Base-by-base conservation (phyloP, 176 grass and related monocot species). In the Tillandsia fasciculata region DNA sequence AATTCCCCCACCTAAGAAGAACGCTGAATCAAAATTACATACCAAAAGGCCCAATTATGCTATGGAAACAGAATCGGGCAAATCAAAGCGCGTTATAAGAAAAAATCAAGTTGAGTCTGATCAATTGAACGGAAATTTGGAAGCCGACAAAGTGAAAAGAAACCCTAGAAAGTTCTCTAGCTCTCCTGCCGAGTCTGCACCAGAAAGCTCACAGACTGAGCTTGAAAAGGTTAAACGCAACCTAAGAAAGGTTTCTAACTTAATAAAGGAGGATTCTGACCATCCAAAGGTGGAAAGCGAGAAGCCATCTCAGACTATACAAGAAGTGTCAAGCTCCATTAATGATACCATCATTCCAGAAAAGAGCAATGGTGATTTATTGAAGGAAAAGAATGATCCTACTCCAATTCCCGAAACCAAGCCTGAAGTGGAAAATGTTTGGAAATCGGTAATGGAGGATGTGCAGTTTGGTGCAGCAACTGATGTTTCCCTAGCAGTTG, bases 161-260 rank as follows among this genome's bases (percentile, higher is more conserved):
- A 89, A 87, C 52, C 18, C 65, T 50, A 87, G 71, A 72, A 96
- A 88, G 72, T 64, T 82, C 0, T 75, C 73, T 64, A 72, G 52
- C n/a, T 52, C 58, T 53, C 50, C 78, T 72, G 71, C 66, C 75
- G 89, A 87, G 53, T 79, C 84, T 65, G 72, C 74, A 49, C 89
- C 83, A 69, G 89, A 90, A 56, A 82, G 78, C 74, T 74, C 85
- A 57, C 80, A 89, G 74, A 87, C 86, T 79, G 94, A 97, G 74
- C 84, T 97, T 64, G 94, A 92, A 67, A 92, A 92, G 73, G 94
- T 97, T 74, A 97, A 97, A 76, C 83, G 84, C 23, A 97, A 75
- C 61, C 89, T 97, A 70, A 85, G 90, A 76, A 97, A 92, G 82
- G 84, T 92, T 64, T 85, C 86, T 49, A 90, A 73, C 75, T 75